phyloP scores from a whole-genome alignment of 2,329 filamentous ascomycete genomes.

The Fusarium albosuccineum region DNA sequence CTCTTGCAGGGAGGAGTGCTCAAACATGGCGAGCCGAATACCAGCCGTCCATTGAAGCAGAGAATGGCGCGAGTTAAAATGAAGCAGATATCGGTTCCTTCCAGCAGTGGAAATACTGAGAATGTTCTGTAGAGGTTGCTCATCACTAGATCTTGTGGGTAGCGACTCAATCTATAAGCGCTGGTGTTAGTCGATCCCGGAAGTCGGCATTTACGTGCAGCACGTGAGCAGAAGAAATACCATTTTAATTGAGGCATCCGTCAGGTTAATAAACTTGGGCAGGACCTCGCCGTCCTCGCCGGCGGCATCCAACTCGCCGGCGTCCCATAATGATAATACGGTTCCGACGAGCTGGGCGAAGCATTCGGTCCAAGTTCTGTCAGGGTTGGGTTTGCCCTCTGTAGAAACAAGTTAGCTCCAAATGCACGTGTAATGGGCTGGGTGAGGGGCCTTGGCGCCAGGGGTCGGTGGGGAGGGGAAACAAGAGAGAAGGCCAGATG shows the following conservation, averaged over 20 bases:
- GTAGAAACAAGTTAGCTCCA: conserved; percentile 40
- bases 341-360: conserved; percentile 97
- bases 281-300: conserved; percentile 87
- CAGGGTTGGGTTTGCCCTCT: conserved; percentile 89
- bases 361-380: conserved; percentile 94
- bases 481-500: conserved; percentile 16
- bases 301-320: conserved; percentile 87
- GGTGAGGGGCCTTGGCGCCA: conserved; percentile 27
- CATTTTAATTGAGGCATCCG: conserved; percentile 98
- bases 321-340: conserved; percentile 95
- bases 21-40: conserved; percentile 93
- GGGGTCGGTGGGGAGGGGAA: conserved; percentile 22
- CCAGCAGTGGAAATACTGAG: conserved; percentile 96
- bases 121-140: conserved; percentile 91
- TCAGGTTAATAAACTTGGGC: conserved; percentile 95
- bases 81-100: conserved; percentile 92
- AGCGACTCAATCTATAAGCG: conserved; percentile 82
- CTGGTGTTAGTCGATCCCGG: conserved; percentile 32
- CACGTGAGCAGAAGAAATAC: conserved; percentile 62
- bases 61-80: conserved; percentile 95
- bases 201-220: conserved; percentile 3
- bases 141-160: conserved; percentile 81
- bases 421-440: conserved; percentile 19
- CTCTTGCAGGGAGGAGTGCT: conserved; percentile 93
- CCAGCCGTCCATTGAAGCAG: conserved; percentile 96